Conservation (phyloP, 805 yeast genomes). For the Torulaspora maleeae region DNA sequence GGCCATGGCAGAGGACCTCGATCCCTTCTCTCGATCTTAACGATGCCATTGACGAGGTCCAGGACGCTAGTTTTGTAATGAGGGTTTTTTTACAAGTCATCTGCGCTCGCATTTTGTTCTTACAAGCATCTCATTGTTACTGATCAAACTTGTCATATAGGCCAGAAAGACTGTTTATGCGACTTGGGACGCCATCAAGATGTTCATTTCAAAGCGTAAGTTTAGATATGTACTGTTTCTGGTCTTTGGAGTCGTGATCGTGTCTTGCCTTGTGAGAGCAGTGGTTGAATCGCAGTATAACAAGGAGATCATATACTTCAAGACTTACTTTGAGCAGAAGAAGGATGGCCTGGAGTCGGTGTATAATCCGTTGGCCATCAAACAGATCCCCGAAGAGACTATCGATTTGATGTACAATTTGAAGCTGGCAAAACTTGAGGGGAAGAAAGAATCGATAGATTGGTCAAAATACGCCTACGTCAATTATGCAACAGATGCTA, state of each 20-base stretch:
- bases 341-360: constrained; percentile 26
- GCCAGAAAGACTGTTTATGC: not conserved
- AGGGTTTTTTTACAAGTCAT: not conserved
- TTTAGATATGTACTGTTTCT: constrained; percentile 16
- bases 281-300: constrained; percentile 31
- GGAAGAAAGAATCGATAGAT: constrained; percentile 25
- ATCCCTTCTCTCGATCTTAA: too few species aligned
- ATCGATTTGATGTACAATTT: constrained; percentile 24
- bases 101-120: not conserved
- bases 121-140: not conserved
- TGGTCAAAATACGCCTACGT: constrained; percentile 53
- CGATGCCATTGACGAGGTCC: not conserved
- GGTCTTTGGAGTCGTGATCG: constrained; percentile 8
- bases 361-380: constrained; percentile 30
- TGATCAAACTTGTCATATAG: too few species aligned
- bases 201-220: constrained; percentile 26
- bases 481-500: constrained; percentile 52
- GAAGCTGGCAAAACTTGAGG: constrained; percentile 9
- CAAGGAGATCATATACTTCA: constrained; percentile 30
- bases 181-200: constrained; percentile 7
- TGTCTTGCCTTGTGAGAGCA: constrained; percentile 17
- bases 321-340: constrained; percentile 23
- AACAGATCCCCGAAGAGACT: constrained; percentile 28
- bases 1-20: too few species aligned
- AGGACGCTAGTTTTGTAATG: not conserved